phyloP scores from a whole-genome alignment of 192 early-diverging fungal species.

The Linnemannia hyalina region DNA sequence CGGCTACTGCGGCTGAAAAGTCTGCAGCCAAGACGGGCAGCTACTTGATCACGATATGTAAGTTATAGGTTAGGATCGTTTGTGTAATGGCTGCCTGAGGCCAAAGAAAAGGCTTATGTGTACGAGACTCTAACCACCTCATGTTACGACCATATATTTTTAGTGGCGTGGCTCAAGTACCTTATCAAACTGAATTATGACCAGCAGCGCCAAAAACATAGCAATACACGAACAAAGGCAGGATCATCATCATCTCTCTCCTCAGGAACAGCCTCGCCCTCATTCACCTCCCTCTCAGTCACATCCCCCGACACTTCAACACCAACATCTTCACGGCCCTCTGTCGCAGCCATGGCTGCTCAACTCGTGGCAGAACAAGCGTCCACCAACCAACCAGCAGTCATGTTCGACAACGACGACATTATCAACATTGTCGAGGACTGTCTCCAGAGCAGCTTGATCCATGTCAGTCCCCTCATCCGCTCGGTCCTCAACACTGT shows the following conservation, averaged over 20 bases:
- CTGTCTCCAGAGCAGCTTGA: constrained; percentile 34
- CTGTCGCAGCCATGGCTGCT: constrained; percentile 33
- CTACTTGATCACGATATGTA: constrained; percentile 47
- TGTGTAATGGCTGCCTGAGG: background rate
- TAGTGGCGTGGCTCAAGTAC: constrained; percentile 55
- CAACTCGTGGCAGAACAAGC: constrained; percentile 34
- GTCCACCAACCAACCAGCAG: constrained; percentile 7
- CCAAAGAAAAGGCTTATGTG: background rate
- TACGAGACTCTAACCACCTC: too few relatives aligned
- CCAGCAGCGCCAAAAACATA: background rate
- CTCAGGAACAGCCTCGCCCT: constrained; percentile 15
- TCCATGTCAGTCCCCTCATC: constrained; percentile 45
- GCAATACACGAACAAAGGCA: background rate
- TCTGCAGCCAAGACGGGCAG: constrained; percentile 38
- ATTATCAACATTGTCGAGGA: constrained; percentile 51
- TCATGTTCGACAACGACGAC: constrained; percentile 49
- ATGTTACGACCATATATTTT: background rate
- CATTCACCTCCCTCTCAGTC: constrained; percentile 8
- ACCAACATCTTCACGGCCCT: constrained; percentile 13
- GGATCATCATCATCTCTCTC: constrained; percentile 11
- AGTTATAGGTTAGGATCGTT: background rate
- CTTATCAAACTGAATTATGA: constrained; percentile 42
- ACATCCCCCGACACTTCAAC: background rate
- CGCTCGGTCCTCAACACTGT: constrained; percentile 51
- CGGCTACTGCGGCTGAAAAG: constrained; percentile 18